Conservation (phyloP, 2,329 filamentous ascomycete species). For the Pestalotiopsis sp. region DNA sequence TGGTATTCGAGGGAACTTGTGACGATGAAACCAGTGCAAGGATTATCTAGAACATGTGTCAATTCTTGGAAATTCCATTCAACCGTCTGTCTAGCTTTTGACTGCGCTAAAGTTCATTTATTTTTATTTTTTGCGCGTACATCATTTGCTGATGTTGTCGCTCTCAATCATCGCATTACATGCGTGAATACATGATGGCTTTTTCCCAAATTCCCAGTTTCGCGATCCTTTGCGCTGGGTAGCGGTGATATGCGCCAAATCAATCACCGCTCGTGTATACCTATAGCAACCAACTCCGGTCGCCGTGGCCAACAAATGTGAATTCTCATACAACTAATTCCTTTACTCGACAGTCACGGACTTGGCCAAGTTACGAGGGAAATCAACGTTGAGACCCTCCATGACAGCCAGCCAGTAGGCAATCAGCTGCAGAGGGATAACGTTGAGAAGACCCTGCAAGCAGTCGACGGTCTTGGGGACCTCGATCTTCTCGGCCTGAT, state of each 20-base stretch:
- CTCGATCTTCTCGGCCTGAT: conserved; percentile 95
- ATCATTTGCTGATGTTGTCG: background rate
- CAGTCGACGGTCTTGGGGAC: conserved; percentile 94
- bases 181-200: background rate
- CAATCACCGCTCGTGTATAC: conserved; percentile 1
- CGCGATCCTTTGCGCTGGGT: background rate
- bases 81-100: background rate
- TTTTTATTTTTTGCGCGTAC: background rate
- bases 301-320: background rate
- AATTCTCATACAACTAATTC: conserved; percentile 15
- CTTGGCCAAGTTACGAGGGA: conserved; percentile 98
- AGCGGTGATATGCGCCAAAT: background rate
- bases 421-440: conserved; percentile 96
- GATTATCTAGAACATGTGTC: background rate
- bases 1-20: no score
- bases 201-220: background rate
- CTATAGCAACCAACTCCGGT: conserved; percentile 13
- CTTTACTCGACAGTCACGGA: conserved; percentile 96
- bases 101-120: background rate
- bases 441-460: conserved; percentile 95
- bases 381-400: conserved; percentile 96
- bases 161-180: background rate
- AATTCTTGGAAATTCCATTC: background rate
- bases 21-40: background rate
- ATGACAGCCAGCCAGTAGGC: conserved; percentile 98